Conservation (phyloP, 202 grass and related monocot genomes). For the Carex arenaria region DNA sequence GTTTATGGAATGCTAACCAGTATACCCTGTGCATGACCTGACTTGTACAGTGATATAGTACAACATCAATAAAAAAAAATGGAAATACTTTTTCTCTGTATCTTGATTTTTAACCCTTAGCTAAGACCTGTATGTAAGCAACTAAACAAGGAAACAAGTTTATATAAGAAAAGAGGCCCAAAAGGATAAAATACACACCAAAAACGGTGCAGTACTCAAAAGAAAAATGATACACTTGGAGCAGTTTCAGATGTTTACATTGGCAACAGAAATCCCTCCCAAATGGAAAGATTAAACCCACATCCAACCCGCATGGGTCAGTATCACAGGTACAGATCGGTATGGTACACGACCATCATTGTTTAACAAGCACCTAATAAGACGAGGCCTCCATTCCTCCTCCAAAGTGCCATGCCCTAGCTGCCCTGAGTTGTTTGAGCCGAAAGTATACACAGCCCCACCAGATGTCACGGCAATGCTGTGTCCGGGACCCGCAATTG, state of each 20-base stretch:
- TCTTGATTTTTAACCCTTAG: conserved; percentile 7
- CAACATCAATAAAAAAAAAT: not conserved
- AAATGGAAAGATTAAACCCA: conserved; percentile 17
- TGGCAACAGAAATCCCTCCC: conserved; percentile 9
- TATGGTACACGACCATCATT: conserved; percentile 16
- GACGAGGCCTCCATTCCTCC: conserved; percentile 76
- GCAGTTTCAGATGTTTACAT: conserved; percentile 16
- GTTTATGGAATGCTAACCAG: not conserved
- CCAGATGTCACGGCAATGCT: conserved; percentile 67
- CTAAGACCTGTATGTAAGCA: not conserved
- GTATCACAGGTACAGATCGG: conserved; percentile 4
- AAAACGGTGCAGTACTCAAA: not conserved
- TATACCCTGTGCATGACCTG: not conserved
- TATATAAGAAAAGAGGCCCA: not conserved
- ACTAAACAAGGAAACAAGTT: conserved; percentile 10
- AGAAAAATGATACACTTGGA: conserved; percentile 2
- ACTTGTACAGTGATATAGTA: not conserved
- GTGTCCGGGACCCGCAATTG: conserved; percentile 72
- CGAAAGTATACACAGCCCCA: conserved; percentile 66
- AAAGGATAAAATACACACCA: conserved; percentile 4
- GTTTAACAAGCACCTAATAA: conserved; percentile 63
- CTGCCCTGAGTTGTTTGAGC: conserved; percentile 82
- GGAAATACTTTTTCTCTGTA: not conserved
- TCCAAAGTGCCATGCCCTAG: conserved; percentile 76
- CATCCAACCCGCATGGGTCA: not conserved